phyloP scores from a whole-genome alignment of 2,329 filamentous ascomycete species.

The Neonectria hederae region DNA sequence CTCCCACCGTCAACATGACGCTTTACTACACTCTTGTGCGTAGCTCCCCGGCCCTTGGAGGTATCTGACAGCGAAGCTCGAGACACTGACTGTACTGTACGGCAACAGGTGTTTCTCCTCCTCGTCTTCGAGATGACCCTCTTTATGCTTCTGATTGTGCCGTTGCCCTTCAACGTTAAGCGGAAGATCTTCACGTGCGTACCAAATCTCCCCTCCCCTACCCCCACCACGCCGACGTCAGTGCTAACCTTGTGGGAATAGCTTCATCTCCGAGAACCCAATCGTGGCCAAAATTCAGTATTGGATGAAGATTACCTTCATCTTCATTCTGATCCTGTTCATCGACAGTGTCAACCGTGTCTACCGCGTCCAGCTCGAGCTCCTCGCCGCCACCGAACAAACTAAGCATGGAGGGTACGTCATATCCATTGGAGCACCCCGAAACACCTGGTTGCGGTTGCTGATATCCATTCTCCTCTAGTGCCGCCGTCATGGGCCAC shows the following conservation, averaged over 20 bases:
- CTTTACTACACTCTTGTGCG: conserved; percentile 66
- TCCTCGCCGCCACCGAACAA: conserved; percentile 75
- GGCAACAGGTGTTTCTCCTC: conserved; percentile 78
- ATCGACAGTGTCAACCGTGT: conserved; percentile 96
- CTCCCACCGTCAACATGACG: conserved; percentile 58
- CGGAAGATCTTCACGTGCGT: conserved; percentile 82
- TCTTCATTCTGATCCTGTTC: conserved; percentile 98
- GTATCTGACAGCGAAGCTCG: not conserved
- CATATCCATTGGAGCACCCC: not conserved
- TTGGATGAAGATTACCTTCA: conserved; percentile 98
- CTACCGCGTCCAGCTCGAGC: conserved; percentile 93
- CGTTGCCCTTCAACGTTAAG: conserved; percentile 86
- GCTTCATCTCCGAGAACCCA: conserved; percentile 92
- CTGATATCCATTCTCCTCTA: conserved; percentile 30
- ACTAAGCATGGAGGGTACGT: conserved; percentile 57
- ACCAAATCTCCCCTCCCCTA: not conserved
- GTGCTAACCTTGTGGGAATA: conserved; percentile 45
- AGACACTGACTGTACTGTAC: conserved; percentile 36
- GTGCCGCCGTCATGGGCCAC: conserved; percentile 80
- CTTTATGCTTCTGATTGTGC: conserved; percentile 83
- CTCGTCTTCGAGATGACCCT: conserved; percentile 85
- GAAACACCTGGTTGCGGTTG: not conserved
- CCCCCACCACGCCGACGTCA: not conserved
- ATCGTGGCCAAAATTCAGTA: conserved; percentile 93
- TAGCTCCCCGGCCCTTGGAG: conserved; percentile 9